Base-by-base conservation (phyloP, 371 early-diverging fungal species). In the Lichtheimia hyalospora region DNA sequence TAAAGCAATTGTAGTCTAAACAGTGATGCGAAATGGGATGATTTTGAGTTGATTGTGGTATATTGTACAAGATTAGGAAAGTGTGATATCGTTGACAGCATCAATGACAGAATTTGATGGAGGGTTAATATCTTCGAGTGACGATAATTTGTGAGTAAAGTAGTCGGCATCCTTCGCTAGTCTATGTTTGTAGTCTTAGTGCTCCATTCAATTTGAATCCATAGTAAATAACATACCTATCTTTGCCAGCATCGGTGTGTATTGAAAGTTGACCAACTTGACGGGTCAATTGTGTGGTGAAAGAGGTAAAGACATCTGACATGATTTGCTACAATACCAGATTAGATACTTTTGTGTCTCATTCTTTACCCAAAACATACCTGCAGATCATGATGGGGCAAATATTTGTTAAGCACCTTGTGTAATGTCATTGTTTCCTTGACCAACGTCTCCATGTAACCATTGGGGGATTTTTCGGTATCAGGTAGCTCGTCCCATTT, bases 391-490 rank as follows among this genome's bases (percentile, higher is more conserved):
- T 86, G 77, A 0, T 73, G 69, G 5, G 90, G 89, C 27, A 96
- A 70, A 60, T 93, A 96, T 60, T 90, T 89, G 25, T 81, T 74
- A 14, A 96, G 70, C 12, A 96, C 93, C 61, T 90, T 91, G 69
- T 97, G 94, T 53, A 97, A 79, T n/a, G 92, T 93, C 39, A 81
- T 77, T 2, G 92, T 92, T 66, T 96, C 96, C 72, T 92, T 96
- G 52, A 94, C 92, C n/a, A 97, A 75, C 18, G 78, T 79, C 10
- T 87, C 91, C 92, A 93, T 93, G 65, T 89, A 85, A 1, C 61
- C 57, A 59, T 82, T 84, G 5, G 84, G 81, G 25, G 57, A 64
- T 34, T 77, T 82, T 2, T 77, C 82, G 0, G 67, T 59, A 0
- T 82, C 85, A 16, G 48, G 49, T 14, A 85, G 73, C 13, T 83